Conservation (phyloP, 2,329 filamentous ascomycete genomes). For the Cercospora beticola region DNA sequence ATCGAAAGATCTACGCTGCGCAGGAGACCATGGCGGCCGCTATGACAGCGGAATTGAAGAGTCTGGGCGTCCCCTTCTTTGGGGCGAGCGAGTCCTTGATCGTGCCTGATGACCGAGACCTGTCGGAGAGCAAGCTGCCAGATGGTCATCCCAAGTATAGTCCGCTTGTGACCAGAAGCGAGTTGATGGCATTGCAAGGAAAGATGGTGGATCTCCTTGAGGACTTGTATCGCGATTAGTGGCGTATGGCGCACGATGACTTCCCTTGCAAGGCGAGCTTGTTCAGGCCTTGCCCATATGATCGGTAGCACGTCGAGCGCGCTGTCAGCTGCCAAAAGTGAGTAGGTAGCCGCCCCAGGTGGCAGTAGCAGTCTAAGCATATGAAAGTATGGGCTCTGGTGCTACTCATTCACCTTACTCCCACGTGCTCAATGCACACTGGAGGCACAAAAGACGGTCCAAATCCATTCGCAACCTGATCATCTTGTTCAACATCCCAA, state of each 20-base stretch:
- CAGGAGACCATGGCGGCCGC: constrained; percentile 59
- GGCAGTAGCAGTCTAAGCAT: background rate
- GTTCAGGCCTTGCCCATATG: background rate
- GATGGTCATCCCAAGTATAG: constrained; percentile 30
- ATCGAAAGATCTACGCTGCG: constrained; percentile 62
- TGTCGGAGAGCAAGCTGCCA: constrained; percentile 16
- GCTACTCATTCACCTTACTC: background rate
- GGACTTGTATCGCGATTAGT: constrained; percentile 42
- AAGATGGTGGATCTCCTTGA: constrained; percentile 42
- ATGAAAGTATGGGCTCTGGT: background rate
- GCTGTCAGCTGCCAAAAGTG: background rate
- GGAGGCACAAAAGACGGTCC: background rate
- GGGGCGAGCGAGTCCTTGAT: constrained; percentile 50
- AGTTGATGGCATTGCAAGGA: constrained; percentile 37
- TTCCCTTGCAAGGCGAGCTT: background rate
- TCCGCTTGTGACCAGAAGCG: constrained; percentile 34
- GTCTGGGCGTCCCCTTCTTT: constrained; percentile 62
- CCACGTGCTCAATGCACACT: background rate
- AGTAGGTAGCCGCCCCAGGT: background rate
- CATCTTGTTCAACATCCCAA: background rate
- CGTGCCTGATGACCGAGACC: constrained; percentile 32
- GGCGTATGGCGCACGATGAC: background rate
- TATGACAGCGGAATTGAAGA: constrained; percentile 56
- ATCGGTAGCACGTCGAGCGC: background rate
- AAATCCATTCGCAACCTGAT: background rate